Evolutionary conservation across 768 basidiomycete species (phyloP).

Genomic region (Rubroboletus satanas): DNA sequence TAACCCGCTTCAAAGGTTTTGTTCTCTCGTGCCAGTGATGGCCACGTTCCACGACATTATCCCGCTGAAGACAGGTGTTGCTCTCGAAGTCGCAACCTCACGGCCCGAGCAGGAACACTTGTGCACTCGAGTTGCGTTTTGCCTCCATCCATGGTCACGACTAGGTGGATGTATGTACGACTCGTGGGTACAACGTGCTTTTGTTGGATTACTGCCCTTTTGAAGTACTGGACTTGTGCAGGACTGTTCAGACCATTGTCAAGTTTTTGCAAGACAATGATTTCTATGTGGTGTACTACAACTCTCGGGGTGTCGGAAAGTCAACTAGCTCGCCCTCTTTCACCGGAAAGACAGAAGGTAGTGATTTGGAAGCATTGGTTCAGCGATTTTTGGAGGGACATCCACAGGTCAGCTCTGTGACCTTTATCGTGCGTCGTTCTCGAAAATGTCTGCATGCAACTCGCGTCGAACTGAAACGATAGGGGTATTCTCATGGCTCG

Average conservation of each 20-base stretch:
- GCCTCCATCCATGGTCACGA: conserved; percentile 84
- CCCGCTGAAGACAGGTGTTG: conserved; percentile 37
- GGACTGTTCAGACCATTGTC: conserved; percentile 43
- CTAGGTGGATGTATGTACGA: conserved; percentile 75
- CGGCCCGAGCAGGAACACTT: conserved; percentile 20
- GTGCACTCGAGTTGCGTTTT: conserved; percentile 54
- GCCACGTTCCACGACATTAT: conserved; percentile 6
- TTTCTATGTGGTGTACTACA: conserved; percentile 66
- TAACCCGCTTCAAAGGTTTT: neutral
- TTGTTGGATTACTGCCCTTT: neutral
- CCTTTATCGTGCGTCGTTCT: conserved; percentile 52
- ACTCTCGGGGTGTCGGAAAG: conserved; percentile 72
- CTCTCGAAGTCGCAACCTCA: conserved; percentile 40
- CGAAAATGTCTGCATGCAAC: neutral
- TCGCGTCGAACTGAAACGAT: conserved; percentile 5
- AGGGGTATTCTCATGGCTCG: conserved; percentile 85
- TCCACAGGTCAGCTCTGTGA: conserved; percentile 44
- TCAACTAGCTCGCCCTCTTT: conserved; percentile 74
- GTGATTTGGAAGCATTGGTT: conserved; percentile 64
- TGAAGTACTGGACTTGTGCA: conserved; percentile 1
- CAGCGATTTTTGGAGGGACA: conserved; percentile 47
- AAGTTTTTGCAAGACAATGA: conserved; percentile 39
- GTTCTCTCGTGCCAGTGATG: neutral
- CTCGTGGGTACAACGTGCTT: conserved; percentile 47
- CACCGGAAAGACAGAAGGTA: conserved; percentile 64